Conservation (phyloP, 1,284 basidiomycete genomes). For the Schizophyllum amplum region DNA sequence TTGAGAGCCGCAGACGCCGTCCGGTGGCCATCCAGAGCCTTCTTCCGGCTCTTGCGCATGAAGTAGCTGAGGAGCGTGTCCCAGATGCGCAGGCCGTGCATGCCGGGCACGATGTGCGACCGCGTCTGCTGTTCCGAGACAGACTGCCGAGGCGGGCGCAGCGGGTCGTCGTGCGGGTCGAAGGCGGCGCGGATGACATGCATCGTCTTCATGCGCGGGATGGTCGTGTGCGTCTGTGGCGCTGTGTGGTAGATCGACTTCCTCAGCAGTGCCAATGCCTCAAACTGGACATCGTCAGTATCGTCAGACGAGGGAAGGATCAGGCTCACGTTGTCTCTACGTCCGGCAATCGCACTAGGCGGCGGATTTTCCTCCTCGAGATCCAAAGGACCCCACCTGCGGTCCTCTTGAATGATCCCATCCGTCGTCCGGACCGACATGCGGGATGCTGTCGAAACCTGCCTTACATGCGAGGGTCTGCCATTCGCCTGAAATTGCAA, state of each 20-base stretch:
- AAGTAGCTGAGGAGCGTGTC: constrained; percentile 43
- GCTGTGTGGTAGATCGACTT: constrained; percentile 50
- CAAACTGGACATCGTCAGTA: constrained; percentile 27
- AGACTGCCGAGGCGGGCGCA: constrained; percentile 42
- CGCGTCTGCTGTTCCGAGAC: constrained; percentile 48
- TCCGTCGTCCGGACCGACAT: constrained; percentile 8
- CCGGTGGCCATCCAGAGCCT: constrained; percentile 25
- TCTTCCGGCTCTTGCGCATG: constrained; percentile 35
- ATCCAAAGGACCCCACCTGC: constrained; percentile 50
- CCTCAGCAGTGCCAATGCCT: constrained; percentile 47
- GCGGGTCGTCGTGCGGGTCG: constrained; percentile 42
- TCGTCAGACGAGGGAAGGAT: not conserved
- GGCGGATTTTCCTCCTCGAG: constrained; percentile 52
- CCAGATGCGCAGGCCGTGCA: constrained; percentile 51
- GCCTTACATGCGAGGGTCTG: constrained; percentile 9
- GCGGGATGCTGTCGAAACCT: constrained; percentile 4
- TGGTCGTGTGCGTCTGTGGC: constrained; percentile 42
- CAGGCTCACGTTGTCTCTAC: constrained; percentile 46
- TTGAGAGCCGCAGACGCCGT: constrained; percentile 19
- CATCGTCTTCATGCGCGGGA: constrained; percentile 38
- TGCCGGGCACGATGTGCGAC: constrained; percentile 28
- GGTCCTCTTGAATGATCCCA: constrained; percentile 29
- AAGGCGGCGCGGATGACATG: constrained; percentile 42
- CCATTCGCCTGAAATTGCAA: constrained; percentile 21
- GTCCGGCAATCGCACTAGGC: constrained; percentile 52